Evolutionary conservation across 495 filamentous ascomycete species (phyloP).

Genomic region (Annulohypoxylon moriforme): DNA sequence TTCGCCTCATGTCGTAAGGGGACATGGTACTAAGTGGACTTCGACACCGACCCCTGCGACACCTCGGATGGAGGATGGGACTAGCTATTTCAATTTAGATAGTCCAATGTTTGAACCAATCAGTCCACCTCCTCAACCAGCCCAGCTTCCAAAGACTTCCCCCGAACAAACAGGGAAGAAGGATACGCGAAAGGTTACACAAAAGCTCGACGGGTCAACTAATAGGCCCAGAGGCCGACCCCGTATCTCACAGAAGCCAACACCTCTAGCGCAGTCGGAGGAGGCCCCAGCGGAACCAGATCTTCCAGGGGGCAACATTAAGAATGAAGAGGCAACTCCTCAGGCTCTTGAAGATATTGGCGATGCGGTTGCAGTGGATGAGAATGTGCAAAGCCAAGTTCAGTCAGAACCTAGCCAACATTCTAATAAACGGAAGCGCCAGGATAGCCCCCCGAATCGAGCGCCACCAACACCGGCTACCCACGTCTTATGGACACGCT

Average conservation of each 20-base stretch:
- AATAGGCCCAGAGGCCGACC: constrained; percentile 50
- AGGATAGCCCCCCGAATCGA: constrained; percentile 54
- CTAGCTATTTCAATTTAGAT: constrained; percentile 46
- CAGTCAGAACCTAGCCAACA: constrained; percentile 28
- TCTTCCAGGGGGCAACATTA: constrained; percentile 63
- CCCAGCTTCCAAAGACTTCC: constrained; percentile 44
- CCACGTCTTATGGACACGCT: constrained; percentile 75
- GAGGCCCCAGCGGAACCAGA: constrained; percentile 64
- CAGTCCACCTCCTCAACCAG: constrained; percentile 58
- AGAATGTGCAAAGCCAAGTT: constrained; percentile 49
- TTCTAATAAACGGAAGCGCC: constrained; percentile 59
- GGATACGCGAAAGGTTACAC: constrained; percentile 37
- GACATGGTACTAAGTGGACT: constrained; percentile 63
- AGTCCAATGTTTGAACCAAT: constrained; percentile 60
- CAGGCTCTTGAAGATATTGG: constrained; percentile 61
- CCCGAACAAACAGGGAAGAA: constrained; percentile 46
- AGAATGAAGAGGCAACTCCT: constrained; percentile 75
- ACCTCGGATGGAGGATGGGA: constrained; percentile 48
- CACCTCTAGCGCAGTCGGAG: constrained; percentile 62
- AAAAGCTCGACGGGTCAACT: constrained; percentile 43
- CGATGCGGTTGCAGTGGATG: constrained; percentile 60
- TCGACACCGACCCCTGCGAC: constrained; percentile 59
- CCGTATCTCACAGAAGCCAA: constrained; percentile 47
- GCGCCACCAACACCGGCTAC: constrained; percentile 60
- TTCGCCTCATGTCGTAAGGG: constrained; percentile 46